Base-by-base conservation (phyloP, 768 basidiomycete genomes). In the Psilocybe cyanescens region DNA sequence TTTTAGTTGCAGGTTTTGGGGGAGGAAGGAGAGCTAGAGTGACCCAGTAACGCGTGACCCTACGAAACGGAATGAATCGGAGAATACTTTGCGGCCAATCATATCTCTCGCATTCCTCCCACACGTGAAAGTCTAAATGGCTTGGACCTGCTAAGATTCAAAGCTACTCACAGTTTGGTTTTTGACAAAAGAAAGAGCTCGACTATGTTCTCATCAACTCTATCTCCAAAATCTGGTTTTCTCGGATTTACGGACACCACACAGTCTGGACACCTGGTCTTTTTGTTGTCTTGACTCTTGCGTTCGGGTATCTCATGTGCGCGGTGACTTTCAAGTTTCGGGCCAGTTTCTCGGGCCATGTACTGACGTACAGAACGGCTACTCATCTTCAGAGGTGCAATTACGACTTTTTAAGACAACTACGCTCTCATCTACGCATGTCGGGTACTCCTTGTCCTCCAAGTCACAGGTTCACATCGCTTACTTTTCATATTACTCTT, bases 1-100 rank as follows among this genome's bases (percentile, higher is more conserved):
- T 92, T 90, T 87, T 78, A 74, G 70, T 71, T 72, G 74, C 73
- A 76, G 73, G 74, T 74, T 82, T 83, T 82, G 76, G 71, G 70
- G 70, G 70, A 74, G 74, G 74, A 75, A 74, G 72, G 72, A 73
- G 71, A 68, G 69, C 67, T 69, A 73, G 71, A 61, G 73, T 74
- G 68, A 71, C 73, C 53, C 58, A 19, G 80, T 82, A 80, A 82
- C 82, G 77, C 77, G 78, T 78, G 76, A 80, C 77, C 62, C 57
- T 61, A 51, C 67, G 57, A 55, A 65, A 75, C 82, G 84, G 82
- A 75, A 73, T 77, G 79, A 79, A 81, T 78, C 83, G 83, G 83
- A 77, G 73, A 72, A 65, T 63, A 60, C 60, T 61, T 17, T 33
- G 56, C 61, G 72, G 61, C 76, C 76, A 78, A 78, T 78, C 73